Base-by-base conservation (phyloP, 2,329 filamentous ascomycete genomes). In the Setomelanomma holmii region DNA sequence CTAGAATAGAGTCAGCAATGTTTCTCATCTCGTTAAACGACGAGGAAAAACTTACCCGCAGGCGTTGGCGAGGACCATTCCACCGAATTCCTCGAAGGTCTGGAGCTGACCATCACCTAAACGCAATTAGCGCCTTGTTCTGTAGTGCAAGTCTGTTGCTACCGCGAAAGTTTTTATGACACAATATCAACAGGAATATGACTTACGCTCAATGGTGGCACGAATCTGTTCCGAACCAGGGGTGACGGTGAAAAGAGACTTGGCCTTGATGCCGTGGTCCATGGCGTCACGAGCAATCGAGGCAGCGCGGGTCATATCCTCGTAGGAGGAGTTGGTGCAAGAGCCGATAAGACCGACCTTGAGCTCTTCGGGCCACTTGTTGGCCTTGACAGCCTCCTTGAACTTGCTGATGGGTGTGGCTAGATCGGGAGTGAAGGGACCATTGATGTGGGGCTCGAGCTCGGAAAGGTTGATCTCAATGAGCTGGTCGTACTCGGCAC, bases 371-470 rank as follows among this genome's bases (percentile, higher is more conserved):
- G 95, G 95, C 95, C 95, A 99, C 78, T 88, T 86, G 82, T 99
- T 96, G 72, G 88, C 87, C 83, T 96, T 92, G 72, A 93, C 93
- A 64, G 91, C 91, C 73, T 96, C 89, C 79, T 90, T 91, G 82
- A 98, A 96, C 83, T 97, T 95, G 80, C 91, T 96, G 76, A 99
- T 96, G 45, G 95, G 95, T 6, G 95, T 98, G 49, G 92, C 93
- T 80, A 99, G 84, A 86, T 99, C 95, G 56, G 95, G 95, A 22
- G 95, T 99, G 86, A 98, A 98, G 61, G 95, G 95, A 63, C 95
- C 95, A 83, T 99, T 99, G 82, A 99, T 92, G 77, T 98, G 91
- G 64, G 95, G 95, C 83, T 99, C 95, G 42, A 99, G 89, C 79
- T 93, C 90, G 53, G 86, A 89, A 49, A 99, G 86, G 83, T 99